Conservation (phyloP, 768 basidiomycete species). For the Collybiopsis luxurians region DNA sequence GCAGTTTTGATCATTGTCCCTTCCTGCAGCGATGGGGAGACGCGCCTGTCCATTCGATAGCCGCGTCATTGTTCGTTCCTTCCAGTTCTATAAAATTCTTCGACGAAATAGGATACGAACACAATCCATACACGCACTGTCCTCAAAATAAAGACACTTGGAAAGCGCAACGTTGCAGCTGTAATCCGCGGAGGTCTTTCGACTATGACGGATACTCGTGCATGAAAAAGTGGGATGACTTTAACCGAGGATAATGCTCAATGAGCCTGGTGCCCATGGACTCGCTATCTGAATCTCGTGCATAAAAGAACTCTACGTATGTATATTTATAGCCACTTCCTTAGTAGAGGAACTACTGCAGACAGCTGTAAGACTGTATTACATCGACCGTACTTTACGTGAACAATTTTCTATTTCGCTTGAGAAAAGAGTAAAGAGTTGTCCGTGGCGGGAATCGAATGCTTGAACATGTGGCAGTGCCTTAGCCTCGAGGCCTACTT, state of each 20-base stretch:
- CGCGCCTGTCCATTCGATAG: conserved; percentile 70
- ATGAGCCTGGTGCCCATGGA: too few species aligned
- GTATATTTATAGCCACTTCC: too few species aligned
- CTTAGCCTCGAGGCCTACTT: too few species aligned
- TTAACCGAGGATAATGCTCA: not conserved
- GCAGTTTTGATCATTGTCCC: conserved; percentile 39
- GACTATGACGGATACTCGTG: conserved; percentile 62
- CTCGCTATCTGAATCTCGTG: too few species aligned
- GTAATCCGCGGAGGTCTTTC: conserved; percentile 52
- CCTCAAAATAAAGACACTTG: conserved; percentile 31
- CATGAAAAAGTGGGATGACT: conserved; percentile 49
- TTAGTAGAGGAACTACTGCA: too few species aligned
- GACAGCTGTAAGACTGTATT: too few species aligned
- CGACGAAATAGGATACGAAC: conserved; percentile 64
- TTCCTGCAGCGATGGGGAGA: conserved; percentile 45
- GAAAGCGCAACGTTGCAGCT: conserved; percentile 43
- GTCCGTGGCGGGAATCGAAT: too few species aligned
- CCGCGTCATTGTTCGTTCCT: conserved; percentile 54
- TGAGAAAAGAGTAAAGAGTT: too few species aligned
- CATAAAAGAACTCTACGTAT: too few species aligned
- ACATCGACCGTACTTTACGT: too few species aligned
- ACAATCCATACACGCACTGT: conserved; percentile 57
- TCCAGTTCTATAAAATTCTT: conserved; percentile 72
- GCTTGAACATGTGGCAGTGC: too few species aligned
- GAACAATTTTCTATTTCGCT: too few species aligned